Conservation (phyloP, 306 rosid species). For the Quercus suber region DNA sequence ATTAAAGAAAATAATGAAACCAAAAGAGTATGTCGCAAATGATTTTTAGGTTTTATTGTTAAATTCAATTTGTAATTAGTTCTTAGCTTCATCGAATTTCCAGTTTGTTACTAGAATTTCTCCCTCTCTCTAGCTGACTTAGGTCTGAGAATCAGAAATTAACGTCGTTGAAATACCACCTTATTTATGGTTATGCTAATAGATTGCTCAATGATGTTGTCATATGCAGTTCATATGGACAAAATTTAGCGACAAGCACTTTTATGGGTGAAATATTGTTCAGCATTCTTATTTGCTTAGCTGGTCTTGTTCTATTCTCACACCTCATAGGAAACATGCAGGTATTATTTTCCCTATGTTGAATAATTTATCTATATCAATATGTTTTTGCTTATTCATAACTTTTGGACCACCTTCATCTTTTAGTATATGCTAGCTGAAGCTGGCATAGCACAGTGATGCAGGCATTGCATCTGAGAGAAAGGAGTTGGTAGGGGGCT, state of each 20-base stretch:
- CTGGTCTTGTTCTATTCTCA: conserved; percentile 76
- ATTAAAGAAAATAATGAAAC: too few species aligned
- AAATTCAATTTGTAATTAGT: not conserved
- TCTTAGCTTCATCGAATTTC: not conserved
- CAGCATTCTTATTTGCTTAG: conserved; percentile 55
- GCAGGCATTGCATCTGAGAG: not conserved
- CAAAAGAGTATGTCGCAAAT: not conserved
- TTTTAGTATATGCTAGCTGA: not conserved
- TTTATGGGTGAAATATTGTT: conserved; percentile 51
- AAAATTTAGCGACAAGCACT: conserved; percentile 52
- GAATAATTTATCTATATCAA: not conserved
- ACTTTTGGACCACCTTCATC: not conserved
- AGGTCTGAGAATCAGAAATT: not conserved
- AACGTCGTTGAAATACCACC: not conserved
- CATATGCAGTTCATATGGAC: conserved; percentile 79
- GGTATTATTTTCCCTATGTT: conserved; percentile 35
- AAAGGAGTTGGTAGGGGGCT: not conserved
- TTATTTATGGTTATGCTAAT: not conserved
- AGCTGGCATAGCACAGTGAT: not conserved
- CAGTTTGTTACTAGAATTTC: not conserved
- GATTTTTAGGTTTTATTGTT: not conserved
- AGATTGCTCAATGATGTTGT: not conserved
- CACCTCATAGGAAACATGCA: conserved; percentile 94
- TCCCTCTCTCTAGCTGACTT: not conserved
- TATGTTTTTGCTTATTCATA: not conserved